Conservation (phyloP, 257 asterid species). For the Knoxia roxburghii region DNA sequence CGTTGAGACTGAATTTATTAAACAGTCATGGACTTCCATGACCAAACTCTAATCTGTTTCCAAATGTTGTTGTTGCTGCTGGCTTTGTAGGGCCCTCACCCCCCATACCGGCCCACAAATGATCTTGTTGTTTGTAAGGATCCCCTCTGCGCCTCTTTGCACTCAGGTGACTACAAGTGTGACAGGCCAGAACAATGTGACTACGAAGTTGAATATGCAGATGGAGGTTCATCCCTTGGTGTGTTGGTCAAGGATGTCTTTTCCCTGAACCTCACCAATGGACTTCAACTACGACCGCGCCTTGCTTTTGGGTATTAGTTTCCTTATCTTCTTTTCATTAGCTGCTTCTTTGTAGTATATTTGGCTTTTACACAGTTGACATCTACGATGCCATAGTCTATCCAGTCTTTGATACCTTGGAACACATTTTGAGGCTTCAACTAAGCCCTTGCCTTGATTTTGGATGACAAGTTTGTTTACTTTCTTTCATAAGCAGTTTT, state of each 20-base stretch:
- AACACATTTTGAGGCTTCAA: constrained; percentile 10
- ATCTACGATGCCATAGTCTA: neutral
- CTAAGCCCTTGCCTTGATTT: constrained; percentile 61
- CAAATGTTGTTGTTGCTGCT: neutral
- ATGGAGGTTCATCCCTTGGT: constrained; percentile 98
- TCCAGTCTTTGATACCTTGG: neutral
- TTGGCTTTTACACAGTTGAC: too few relatives aligned
- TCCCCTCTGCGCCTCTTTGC: constrained; percentile 87
- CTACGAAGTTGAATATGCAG: constrained; percentile 96
- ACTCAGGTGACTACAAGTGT: constrained; percentile 62
- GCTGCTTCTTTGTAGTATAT: neutral
- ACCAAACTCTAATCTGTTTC: constrained; percentile 1
- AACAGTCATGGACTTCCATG: neutral
- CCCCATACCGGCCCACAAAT: constrained; percentile 83
- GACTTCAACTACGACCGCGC: constrained; percentile 57
- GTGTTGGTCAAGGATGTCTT: constrained; percentile 75
- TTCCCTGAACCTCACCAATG: constrained; percentile 58
- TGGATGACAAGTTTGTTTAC: constrained; percentile 41
- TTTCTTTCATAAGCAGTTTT: constrained; percentile 2
- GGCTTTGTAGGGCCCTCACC: constrained; percentile 72
- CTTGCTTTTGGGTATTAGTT: constrained; percentile 70
- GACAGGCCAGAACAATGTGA: constrained; percentile 86
- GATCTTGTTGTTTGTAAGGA: constrained; percentile 80
- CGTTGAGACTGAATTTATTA: neutral
- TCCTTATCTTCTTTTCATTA: constrained; percentile 1